Percentiles rank a stretch among this genome's conserved stretches.
phyloP scores from a whole-genome alignment of 129 eudicot species.

The Flaveria bidentis region DNA sequence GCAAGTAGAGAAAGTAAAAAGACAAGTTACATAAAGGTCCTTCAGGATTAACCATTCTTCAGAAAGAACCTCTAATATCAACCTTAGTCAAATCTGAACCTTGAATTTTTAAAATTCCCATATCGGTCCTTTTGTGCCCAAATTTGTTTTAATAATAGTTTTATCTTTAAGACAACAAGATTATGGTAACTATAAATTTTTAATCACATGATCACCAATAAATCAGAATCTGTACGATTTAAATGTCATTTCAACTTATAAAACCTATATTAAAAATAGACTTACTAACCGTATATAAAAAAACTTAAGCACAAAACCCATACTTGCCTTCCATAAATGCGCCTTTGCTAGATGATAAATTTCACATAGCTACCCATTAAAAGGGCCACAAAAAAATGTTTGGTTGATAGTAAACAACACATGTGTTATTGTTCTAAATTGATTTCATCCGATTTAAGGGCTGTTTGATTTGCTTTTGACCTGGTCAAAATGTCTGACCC shows the following conservation, averaged over 20 bases:
- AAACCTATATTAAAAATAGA: not conserved
- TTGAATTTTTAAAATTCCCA: not conserved
- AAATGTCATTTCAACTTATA: not conserved
- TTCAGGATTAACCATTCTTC: not conserved
- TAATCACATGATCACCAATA: not conserved
- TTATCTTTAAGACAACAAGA: not conserved
- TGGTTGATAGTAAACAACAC: not conserved
- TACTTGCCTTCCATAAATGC: not conserved
- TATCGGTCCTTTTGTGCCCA: not conserved
- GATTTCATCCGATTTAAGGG: not conserved
- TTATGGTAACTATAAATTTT: not conserved
- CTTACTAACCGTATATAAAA: not conserved
- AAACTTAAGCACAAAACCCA: no score
- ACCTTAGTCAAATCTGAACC: constrained; percentile 11
- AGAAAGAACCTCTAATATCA: not conserved
- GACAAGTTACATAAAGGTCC: not conserved
- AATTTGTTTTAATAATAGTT: not conserved
- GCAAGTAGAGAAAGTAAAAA: constrained; percentile 17
- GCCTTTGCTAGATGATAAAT: not conserved
- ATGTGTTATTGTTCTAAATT: not conserved
- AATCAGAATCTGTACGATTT: not conserved
- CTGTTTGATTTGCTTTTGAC: no score
- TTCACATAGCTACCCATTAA: not conserved
- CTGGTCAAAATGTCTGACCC: no score
- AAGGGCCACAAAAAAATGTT: not conserved